These are phyloP conservation scores for Sarcodon aspratus DNA, from an alignment of 768 basidiomycete genomes.

Conservation along the genomic window DNA sequence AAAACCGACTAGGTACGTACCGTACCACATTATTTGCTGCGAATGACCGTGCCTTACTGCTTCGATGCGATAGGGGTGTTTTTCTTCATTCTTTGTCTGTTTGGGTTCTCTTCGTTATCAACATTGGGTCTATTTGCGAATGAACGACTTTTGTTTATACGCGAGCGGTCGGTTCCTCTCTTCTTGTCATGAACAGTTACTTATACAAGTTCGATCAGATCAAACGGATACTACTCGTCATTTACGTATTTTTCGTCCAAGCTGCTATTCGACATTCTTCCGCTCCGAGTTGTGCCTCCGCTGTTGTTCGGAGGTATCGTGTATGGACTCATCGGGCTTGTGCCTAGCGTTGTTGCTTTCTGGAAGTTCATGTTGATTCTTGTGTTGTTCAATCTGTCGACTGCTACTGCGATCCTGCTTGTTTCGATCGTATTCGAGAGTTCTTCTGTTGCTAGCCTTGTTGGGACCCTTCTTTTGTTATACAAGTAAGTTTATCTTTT, in stretches of 20 bases:
- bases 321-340: constrained; percentile 90
- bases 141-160: constrained; percentile 93
- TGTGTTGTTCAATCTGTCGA: constrained; percentile 93
- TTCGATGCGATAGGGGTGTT: constrained; percentile 53
- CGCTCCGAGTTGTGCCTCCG: constrained; percentile 88
- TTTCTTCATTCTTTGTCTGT: constrained; percentile 94
- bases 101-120: constrained; percentile 94
- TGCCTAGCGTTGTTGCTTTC: constrained; percentile 79
- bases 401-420: constrained; percentile 84
- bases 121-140: constrained; percentile 91
- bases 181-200: not conserved
- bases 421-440: constrained; percentile 84
- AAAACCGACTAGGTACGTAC: constrained; percentile 73
- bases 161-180: constrained; percentile 62
- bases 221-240: constrained; percentile 96
- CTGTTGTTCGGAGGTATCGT: constrained; percentile 93
- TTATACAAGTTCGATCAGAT: constrained; percentile 29
- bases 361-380: constrained; percentile 98
- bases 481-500: constrained; percentile 69
- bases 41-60: not conserved
- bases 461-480: constrained; percentile 94
- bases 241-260: constrained; percentile 97
- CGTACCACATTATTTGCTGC: not conserved
- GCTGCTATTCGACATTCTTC: constrained; percentile 94
- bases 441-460: constrained; percentile 80